Percentiles rank a stretch among this genome's conserved stretches.
phyloP scores from a whole-genome alignment of 2,329 filamentous ascomycete genomes.

The Colletotrichum tamarilloi region DNA sequence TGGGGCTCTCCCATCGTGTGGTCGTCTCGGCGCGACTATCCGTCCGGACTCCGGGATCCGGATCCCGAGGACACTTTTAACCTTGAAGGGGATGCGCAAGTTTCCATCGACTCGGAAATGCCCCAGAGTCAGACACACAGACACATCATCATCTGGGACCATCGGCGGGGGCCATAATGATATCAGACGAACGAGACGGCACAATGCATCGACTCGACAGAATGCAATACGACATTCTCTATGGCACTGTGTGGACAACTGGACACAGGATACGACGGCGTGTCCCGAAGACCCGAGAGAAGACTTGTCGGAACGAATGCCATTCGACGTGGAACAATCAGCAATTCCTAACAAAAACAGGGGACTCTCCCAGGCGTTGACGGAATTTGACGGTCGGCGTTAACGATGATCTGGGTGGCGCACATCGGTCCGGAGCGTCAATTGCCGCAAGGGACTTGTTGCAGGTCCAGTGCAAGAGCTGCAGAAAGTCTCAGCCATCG shows the following conservation, averaged over 20 bases:
- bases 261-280: neutral
- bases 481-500: neutral
- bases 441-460: neutral
- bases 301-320: neutral
- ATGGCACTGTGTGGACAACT: neutral
- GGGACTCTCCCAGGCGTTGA: neutral
- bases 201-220: neutral
- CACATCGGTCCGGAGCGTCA: neutral
- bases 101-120: neutral
- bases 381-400: neutral
- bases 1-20: neutral
- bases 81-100: neutral
- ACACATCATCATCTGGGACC: neutral
- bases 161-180: neutral
- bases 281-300: neutral
- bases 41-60: neutral
- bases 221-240: neutral
- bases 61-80: neutral
- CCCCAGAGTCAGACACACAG: neutral
- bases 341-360: neutral
- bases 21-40: neutral
- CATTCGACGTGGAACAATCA: neutral
- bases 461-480: neutral
- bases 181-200: neutral
- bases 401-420: neutral